Base-by-base conservation (phyloP, 495 filamentous ascomycete genomes). In the Daldinia caldariorum region DNA sequence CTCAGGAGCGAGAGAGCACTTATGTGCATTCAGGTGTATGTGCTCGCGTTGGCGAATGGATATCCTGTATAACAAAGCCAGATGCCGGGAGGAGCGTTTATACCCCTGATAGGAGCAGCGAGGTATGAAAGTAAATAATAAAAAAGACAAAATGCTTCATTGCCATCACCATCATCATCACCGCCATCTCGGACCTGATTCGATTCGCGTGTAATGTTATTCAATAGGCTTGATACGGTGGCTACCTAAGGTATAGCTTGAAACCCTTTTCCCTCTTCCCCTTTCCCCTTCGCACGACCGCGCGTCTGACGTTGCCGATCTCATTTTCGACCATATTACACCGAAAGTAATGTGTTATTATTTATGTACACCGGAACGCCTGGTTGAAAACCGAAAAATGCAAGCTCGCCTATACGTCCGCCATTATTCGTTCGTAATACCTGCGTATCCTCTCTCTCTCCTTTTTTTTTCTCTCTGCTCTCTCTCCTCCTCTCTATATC, bases 351-450 rank as follows among this genome's bases (percentile, higher is more conserved):
- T 43, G 58, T 67, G 54, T 26, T 26, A 3, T 26, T 26, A 26
- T 26, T 26, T 64, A 38, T 67, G 60, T 69, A 61, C 38, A 72
- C 70, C 70, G 54, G 39, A 72, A 72, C 70, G 65, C 70, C 70
- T 49, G 47, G 43, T 45, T 62, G 45, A 26, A 57, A 70, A 49
- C 55, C 32, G 63, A 62, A 62, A 67, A 62, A 67, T 64, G 64
- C 50, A 58, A 31, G 31, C n/a, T 50, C 26, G 26, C 61, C 20
- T 66, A 66, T 61, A 58, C 58, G 51, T 41, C 61, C 63, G 55
- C 61, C 32, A 35, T 35, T 26, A 26, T 26, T 67, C 7, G 35
- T 37, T 65, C 49, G 10, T 56, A 29, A 39, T 26, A 26, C 7
- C 49, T 45, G 0, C 16, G 4, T 14, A 7, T 49, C 26, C 62